Conservation (phyloP, 352 stramenopile genomes). For the Phytophthora syringae region DNA sequence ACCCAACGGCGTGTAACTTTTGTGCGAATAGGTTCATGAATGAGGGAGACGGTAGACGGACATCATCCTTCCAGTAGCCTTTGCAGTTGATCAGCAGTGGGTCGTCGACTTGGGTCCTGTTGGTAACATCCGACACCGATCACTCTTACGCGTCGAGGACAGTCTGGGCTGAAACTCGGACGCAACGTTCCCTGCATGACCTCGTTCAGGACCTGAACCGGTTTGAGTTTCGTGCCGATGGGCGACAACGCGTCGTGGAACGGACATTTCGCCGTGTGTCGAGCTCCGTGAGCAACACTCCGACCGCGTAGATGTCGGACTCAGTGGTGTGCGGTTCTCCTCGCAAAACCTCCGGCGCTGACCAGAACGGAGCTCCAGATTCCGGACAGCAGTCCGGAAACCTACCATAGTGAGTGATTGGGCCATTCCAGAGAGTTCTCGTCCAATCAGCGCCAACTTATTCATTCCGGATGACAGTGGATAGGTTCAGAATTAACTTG, state of each 20-base stretch:
- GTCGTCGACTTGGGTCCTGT: constrained; percentile 41
- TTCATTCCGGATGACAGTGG: too few relatives aligned
- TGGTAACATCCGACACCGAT: constrained; percentile 53
- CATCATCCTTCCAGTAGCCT: constrained; percentile 37
- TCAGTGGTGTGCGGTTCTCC: constrained; percentile 30
- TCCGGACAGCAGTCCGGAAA: too few relatives aligned
- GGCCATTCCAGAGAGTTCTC: too few relatives aligned
- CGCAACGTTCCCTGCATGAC: constrained; percentile 55
- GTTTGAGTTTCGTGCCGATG: constrained; percentile 39
- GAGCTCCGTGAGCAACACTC: constrained; percentile 48
- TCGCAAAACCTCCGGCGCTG: constrained; percentile 43
- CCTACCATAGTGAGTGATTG: too few relatives aligned
- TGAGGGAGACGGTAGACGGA: neutral
- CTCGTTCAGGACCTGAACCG: constrained; percentile 49
- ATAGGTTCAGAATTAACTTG: too few relatives aligned
- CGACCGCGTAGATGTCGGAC: constrained; percentile 48
- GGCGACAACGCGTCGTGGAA: constrained; percentile 36
- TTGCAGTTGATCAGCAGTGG: constrained; percentile 41
- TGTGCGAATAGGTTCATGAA: too few relatives aligned
- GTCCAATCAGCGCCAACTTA: too few relatives aligned
- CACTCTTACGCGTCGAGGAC: constrained; percentile 45
- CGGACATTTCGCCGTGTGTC: constrained; percentile 28
- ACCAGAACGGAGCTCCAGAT: constrained; percentile 37
- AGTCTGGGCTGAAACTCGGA: constrained; percentile 49
- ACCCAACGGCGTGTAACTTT: constrained; percentile 5